A percentile compares a stretch with the other conserved stretches of the same genome.
Evolutionary conservation across 352 stramenopile species (phyloP).

Genomic region (Phytophthora sojae): DNA sequence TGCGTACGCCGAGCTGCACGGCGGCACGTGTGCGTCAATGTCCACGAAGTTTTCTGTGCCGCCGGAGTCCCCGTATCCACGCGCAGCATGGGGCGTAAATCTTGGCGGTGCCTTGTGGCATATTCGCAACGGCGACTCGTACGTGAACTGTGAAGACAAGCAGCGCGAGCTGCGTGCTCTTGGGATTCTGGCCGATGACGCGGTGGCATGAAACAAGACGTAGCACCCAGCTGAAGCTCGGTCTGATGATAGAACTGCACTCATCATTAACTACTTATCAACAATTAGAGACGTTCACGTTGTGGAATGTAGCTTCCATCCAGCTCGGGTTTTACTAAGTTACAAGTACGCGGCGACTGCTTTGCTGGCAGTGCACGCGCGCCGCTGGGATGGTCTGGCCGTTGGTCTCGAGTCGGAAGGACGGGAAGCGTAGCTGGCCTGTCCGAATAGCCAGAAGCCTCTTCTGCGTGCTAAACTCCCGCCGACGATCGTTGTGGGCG

Average conservation of each 20-base stretch:
- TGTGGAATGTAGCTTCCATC: conserved; percentile 8
- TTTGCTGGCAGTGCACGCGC: conserved; percentile 52
- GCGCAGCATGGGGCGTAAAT: conserved; percentile 71
- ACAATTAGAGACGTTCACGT: conserved; percentile 25
- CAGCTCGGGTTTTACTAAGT: conserved; percentile 3
- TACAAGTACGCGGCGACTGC: conserved; percentile 46
- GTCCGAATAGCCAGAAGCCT: conserved; percentile 54
- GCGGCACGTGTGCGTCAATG: conserved; percentile 69
- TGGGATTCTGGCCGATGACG: conserved; percentile 51
- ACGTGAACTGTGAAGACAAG: conserved; percentile 73
- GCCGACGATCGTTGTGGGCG: conserved; percentile 15
- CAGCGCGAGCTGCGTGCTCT: conserved; percentile 62
- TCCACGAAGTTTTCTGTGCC: conserved; percentile 81
- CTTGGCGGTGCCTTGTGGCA: conserved; percentile 82
- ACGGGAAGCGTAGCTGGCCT: conserved; percentile 59
- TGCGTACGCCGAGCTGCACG: conserved; percentile 60
- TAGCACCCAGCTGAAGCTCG: too few species aligned
- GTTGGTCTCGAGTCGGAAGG: conserved; percentile 51
- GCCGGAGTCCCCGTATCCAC: conserved; percentile 61
- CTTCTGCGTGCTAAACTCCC: conserved; percentile 52
- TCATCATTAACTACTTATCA: conserved; percentile 27
- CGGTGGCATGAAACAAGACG: conserved; percentile 21
- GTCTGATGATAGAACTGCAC: neutral
- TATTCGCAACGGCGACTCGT: conserved; percentile 87
- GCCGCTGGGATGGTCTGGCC: conserved; percentile 27